Conservation (phyloP, 2,329 filamentous ascomycete species). For the Alternaria ventricosa region DNA sequence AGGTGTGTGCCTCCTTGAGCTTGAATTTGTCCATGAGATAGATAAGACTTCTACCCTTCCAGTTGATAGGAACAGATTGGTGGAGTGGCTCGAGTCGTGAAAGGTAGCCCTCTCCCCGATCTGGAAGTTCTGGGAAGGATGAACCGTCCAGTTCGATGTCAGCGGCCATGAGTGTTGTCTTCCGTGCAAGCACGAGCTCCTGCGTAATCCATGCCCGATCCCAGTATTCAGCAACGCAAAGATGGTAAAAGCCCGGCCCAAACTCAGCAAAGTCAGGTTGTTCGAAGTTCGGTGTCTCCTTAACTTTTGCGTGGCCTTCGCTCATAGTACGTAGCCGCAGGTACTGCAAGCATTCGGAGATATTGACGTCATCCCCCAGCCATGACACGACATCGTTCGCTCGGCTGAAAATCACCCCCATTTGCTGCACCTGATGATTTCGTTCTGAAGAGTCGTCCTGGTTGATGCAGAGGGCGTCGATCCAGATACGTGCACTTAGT, state of each 20-base stretch:
- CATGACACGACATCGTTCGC: background rate
- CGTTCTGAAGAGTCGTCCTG: slow-evolving; percentile 2
- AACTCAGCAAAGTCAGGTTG: background rate
- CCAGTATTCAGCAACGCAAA: slow-evolving; percentile 4
- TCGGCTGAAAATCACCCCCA: background rate
- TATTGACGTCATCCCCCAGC: background rate
- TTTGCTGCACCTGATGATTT: background rate
- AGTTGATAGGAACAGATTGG: background rate
- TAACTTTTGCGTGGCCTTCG: background rate
- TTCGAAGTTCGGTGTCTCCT: background rate
- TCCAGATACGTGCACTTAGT: background rate
- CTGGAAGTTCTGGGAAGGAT: background rate
- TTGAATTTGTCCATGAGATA: background rate
- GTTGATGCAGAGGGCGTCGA: slow-evolving; percentile 12
- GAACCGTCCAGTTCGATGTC: background rate
- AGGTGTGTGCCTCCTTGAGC: background rate
- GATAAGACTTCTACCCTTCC: background rate
- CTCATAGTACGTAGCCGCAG: background rate
- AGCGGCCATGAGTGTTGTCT: background rate
- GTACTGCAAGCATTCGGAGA: background rate
- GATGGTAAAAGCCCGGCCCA: background rate
- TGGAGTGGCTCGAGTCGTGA: background rate
- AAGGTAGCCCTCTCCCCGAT: background rate
- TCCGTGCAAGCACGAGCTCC: background rate
- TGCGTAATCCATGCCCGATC: slow-evolving; percentile 8